Evolutionary conservation across 306 rosid species (phyloP).

Genomic region (Hippophae rhamnoides): DNA sequence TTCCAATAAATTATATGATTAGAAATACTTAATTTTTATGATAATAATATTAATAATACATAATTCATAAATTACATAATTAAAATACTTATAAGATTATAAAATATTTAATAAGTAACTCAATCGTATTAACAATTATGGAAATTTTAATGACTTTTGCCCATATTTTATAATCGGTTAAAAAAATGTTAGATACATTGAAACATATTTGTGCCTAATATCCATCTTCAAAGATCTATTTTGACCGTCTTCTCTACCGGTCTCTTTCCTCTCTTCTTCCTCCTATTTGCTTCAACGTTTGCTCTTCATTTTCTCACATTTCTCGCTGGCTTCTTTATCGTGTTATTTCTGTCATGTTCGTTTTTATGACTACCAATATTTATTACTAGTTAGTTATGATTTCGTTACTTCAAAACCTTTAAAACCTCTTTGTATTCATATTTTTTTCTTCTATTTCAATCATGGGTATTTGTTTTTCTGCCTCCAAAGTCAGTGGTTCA

Average conservation of each 20-base stretch:
- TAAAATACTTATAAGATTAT: no score
- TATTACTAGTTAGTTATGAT: conserved; percentile 13
- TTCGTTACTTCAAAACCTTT: conserved; percentile 28
- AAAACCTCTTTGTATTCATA: not conserved
- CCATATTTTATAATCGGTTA: no score
- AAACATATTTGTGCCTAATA: not conserved
- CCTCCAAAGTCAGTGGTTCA: conserved; percentile 28
- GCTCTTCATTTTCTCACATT: conserved; percentile 12
- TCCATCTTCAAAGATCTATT: conserved; percentile 28
- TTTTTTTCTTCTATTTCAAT: not conserved
- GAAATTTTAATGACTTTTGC: no score
- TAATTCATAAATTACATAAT: no score
- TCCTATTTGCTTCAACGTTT: conserved; percentile 51
- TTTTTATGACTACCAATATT: conserved; percentile 8
- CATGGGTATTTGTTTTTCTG: conserved; percentile 33
- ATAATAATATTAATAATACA: no score
- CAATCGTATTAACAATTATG: no score
- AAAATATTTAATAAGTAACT: no score
- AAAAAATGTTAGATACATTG: no score
- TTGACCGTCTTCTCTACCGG: conserved; percentile 47
- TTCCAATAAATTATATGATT: no score
- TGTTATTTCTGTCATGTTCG: not conserved
- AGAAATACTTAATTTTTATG: no score
- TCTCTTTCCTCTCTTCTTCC: conserved; percentile 71
- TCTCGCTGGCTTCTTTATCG: conserved; percentile 1